Conservation (phyloP, 306 rosid species). For the Myrica gale region DNA sequence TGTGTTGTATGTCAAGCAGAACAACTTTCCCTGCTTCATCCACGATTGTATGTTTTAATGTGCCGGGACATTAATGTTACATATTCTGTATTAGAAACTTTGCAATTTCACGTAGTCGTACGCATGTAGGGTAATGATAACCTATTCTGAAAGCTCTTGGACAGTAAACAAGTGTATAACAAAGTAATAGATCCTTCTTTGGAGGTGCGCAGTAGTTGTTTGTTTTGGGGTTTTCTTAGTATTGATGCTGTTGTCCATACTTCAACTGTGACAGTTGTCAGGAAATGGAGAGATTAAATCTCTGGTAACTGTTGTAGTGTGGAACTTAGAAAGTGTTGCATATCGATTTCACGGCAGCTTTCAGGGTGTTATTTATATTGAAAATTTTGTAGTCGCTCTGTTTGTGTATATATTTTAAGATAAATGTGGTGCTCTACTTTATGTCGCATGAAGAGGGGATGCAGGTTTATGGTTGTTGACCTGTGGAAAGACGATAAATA, state of each 20-base stretch:
- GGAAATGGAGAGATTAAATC: neutral
- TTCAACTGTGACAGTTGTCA: neutral
- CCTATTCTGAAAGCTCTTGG: neutral
- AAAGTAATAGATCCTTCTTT: neutral
- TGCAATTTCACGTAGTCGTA: neutral
- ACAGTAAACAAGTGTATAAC: neutral
- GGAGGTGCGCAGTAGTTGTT: neutral
- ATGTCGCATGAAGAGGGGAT: neutral
- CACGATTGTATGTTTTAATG: neutral
- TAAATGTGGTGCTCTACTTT: neutral
- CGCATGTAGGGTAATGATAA: neutral
- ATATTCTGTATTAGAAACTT: neutral
- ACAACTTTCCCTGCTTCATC: neutral
- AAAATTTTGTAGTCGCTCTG: neutral
- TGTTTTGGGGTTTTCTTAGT: neutral
- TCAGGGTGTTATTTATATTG: neutral
- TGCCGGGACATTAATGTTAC: neutral
- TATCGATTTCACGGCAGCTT: neutral
- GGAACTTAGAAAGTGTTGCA: neutral
- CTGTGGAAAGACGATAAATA: neutral
- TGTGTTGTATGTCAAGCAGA: neutral
- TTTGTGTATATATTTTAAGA: neutral
- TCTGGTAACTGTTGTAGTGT: neutral
- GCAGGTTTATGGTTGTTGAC: neutral
- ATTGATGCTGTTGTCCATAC: neutral